Evolutionary conservation across 257 asterid genomes (phyloP).

Genomic region (Haberlea rhodopensis): DNA sequence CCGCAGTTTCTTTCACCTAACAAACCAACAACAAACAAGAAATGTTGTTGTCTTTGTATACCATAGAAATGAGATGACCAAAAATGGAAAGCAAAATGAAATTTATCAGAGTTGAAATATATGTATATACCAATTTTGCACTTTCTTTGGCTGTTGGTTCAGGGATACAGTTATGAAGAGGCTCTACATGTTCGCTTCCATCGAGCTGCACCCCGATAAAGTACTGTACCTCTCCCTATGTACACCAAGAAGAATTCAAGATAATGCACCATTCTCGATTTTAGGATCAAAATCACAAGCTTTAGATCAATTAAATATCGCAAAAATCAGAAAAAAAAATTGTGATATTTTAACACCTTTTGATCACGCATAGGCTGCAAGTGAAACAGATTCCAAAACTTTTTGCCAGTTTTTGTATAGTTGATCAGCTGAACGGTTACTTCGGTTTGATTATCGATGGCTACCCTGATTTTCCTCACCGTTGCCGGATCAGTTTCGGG

Average conservation of each 20-base stretch:
- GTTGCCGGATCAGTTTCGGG: constrained; percentile 97
- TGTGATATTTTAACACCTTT: constrained; percentile 45
- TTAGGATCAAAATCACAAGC: constrained; percentile 1
- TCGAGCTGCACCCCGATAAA: constrained; percentile 97
- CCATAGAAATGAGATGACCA: neutral
- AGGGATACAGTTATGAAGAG: constrained; percentile 84
- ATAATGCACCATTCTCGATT: neutral
- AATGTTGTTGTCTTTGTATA: neutral
- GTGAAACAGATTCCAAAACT: constrained; percentile 98
- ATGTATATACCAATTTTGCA: constrained; percentile 53
- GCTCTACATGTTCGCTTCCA: constrained; percentile 94
- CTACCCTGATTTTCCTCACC: constrained; percentile 81
- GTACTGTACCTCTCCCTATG: constrained; percentile 95
- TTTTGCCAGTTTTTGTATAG: constrained; percentile 92
- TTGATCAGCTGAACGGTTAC: constrained; percentile 98
- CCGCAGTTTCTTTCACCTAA: constrained; percentile 96
- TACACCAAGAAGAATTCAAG: constrained; percentile 19
- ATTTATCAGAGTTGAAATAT: constrained; percentile 14
- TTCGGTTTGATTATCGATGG: constrained; percentile 84
- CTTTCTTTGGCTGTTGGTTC: constrained; percentile 78
- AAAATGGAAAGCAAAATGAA: neutral
- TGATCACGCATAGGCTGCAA: constrained; percentile 99
- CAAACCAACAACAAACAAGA: constrained; percentile 16
- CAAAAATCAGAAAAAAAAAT: neutral
- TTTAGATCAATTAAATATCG: neutral